Evolutionary conservation across 495 filamentous ascomycete species (phyloP).

Genomic region (Cladorrhinum samala): DNA sequence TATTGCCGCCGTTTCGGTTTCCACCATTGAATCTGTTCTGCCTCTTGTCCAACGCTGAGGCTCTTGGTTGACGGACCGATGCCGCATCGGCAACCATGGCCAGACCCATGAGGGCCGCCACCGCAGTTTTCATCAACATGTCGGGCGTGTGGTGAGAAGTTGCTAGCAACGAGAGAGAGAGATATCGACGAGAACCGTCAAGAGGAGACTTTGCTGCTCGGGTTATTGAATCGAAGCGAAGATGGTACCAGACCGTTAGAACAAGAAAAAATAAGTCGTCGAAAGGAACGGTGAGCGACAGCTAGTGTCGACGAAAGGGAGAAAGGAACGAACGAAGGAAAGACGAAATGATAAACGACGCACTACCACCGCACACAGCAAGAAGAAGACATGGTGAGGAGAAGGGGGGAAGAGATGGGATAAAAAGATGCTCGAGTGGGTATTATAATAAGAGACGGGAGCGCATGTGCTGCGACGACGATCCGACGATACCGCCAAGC

Average conservation of each 20-base stretch:
- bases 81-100: constrained; percentile 36
- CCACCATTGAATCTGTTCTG: constrained; percentile 15
- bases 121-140: constrained; percentile 43
- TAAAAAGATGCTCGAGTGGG: constrained; percentile 14
- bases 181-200: constrained; percentile 4
- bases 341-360: constrained; percentile 26
- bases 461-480: constrained; percentile 20
- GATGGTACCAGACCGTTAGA: constrained; percentile 46
- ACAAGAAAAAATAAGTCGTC: constrained; percentile 32
- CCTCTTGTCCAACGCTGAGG: constrained; percentile 14
- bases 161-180: neutral
- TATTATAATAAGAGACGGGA: constrained; percentile 22
- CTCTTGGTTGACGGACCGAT: constrained; percentile 29
- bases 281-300: constrained; percentile 30
- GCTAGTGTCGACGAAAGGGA: constrained; percentile 29
- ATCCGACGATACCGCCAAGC: constrained; percentile 31
- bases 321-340: constrained; percentile 46
- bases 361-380: constrained; percentile 39
- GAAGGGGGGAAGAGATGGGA: constrained; percentile 13
- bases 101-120: constrained; percentile 39
- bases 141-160: constrained; percentile 17
- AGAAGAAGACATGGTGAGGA: constrained; percentile 29
- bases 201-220: constrained; percentile 13
- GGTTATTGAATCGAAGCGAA: constrained; percentile 17
- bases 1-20: neutral